Conservation (phyloP, 805 yeast species). For the Yarrowia sp. region DNA sequence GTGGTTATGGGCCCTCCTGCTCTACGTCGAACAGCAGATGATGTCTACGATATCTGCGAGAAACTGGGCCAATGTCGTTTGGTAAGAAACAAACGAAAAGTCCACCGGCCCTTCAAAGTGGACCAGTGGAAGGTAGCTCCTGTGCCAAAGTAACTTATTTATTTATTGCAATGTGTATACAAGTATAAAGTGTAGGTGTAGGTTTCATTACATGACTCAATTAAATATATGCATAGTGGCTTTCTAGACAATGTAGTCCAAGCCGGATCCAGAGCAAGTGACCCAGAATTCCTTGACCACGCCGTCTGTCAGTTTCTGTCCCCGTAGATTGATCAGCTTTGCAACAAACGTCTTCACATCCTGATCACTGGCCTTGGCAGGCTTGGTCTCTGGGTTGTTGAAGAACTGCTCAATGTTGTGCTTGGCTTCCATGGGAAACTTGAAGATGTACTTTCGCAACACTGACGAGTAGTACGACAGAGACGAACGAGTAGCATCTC, state of each 20-base stretch:
- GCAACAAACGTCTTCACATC: slow-evolving; percentile 33
- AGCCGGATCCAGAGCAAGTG: slow-evolving; percentile 34
- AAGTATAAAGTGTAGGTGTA: background rate
- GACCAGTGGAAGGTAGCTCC: slow-evolving; percentile 9
- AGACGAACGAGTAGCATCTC: slow-evolving; percentile 45
- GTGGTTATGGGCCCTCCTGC: slow-evolving; percentile 13
- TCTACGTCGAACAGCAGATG: slow-evolving; percentile 4
- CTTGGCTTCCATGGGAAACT: slow-evolving; percentile 29
- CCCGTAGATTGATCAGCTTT: slow-evolving; percentile 37
- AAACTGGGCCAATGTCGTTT: slow-evolving; percentile 8
- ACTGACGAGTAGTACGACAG: slow-evolving; percentile 45
- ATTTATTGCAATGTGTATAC: background rate
- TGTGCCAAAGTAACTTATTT: slow-evolving; percentile 2
- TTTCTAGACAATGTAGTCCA: slow-evolving; percentile 9
- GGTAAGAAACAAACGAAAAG: slow-evolving; percentile 3
- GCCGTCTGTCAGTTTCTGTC: slow-evolving; percentile 35
- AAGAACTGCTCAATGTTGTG: slow-evolving; percentile 26
- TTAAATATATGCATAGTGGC: background rate
- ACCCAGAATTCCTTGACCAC: slow-evolving; percentile 40
- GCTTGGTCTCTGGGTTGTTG: slow-evolving; percentile 30
- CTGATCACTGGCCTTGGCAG: slow-evolving; percentile 13
- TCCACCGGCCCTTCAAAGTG: slow-evolving; percentile 3
- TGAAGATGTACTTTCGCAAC: slow-evolving; percentile 35
- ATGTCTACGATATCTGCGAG: slow-evolving; percentile 7
- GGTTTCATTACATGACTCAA: background rate